Percentiles rank a stretch among this genome's conserved stretches.
Evolutionary conservation across 1,284 basidiomycete species (phyloP).

Genomic region (Ustilago esculenta): DNA sequence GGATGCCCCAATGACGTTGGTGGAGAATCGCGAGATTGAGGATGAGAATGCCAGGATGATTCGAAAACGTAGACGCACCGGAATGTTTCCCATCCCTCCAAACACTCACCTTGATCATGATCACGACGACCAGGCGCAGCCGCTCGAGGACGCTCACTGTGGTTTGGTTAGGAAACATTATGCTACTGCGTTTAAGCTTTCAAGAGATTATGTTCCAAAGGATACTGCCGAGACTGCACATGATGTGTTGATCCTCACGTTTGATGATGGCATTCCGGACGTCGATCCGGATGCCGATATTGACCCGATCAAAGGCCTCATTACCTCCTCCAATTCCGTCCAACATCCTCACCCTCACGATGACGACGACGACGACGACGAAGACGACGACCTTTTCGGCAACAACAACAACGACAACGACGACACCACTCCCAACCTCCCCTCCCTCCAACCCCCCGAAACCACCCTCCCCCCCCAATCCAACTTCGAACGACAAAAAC

Average conservation of each 20-base stretch:
- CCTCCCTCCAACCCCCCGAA: too few relatives aligned
- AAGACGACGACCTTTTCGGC: slow-evolving; percentile 16
- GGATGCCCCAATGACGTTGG: slow-evolving; percentile 31
- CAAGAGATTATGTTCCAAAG: slow-evolving; percentile 57
- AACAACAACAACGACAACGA: slow-evolving; percentile 2
- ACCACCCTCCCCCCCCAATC: slow-evolving; percentile 54
- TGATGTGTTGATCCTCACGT: slow-evolving; percentile 53
- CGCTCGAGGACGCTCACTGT: too few relatives aligned
- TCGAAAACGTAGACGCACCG: slow-evolving; percentile 56
- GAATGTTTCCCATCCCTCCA: slow-evolving; percentile 47
- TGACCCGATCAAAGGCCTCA: slow-evolving; percentile 43
- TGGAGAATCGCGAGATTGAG: slow-evolving; percentile 37
- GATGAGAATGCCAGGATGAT: slow-evolving; percentile 52
- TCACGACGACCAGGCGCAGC: too few relatives aligned
- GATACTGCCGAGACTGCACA: slow-evolving; percentile 45
- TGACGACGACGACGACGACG: slow-evolving; percentile 52
- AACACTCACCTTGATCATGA: slow-evolving; percentile 14
- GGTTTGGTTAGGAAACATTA: slow-evolving; percentile 48
- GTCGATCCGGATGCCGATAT: slow-evolving; percentile 48
- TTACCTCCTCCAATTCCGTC: slow-evolving; percentile 5
- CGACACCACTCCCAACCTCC: slow-evolving; percentile 10
- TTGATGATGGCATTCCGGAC: slow-evolving; percentile 59
- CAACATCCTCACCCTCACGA: slow-evolving; percentile 24
- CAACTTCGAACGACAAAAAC: slow-evolving; percentile 48
- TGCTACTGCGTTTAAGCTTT: slow-evolving; percentile 54